Conservation (phyloP, 805 yeast genomes). For the Kluyveromyces lactis region DNA sequence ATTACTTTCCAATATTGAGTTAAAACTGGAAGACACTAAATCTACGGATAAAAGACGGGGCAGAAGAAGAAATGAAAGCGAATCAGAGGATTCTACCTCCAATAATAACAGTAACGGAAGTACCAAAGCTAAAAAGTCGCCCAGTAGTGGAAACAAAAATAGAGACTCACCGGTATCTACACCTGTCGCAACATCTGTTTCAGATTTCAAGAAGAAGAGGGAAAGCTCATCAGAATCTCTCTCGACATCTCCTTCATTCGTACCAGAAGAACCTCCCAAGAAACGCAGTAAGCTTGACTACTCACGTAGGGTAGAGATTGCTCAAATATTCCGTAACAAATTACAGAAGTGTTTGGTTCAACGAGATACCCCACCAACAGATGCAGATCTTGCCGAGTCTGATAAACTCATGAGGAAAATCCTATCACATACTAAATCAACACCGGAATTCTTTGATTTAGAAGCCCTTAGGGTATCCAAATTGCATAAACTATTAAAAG, state of each 20-base stretch:
- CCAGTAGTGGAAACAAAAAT: background rate
- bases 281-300: conserved; percentile 18
- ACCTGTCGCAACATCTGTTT: background rate
- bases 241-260: background rate
- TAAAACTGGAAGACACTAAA: background rate
- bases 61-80: conserved; percentile 3
- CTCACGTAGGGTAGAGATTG: conserved; percentile 21
- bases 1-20: conserved; percentile 4
- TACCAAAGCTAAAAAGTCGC: background rate
- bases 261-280: conserved; percentile 3
- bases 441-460: conserved; percentile 26
- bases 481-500: conserved; percentile 25
- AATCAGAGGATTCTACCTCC: background rate
- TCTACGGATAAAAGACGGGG: conserved; percentile 9
- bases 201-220: conserved; percentile 2
- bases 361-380: conserved; percentile 22
- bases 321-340: conserved; percentile 23
- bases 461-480: conserved; percentile 23
- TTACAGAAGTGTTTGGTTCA: conserved; percentile 26
- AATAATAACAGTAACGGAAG: background rate
- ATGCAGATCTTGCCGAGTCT: conserved; percentile 19
- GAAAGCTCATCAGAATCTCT: background rate
- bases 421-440: conserved; percentile 15
- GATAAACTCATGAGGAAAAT: conserved; percentile 23
- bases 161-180: background rate